phyloP scores from a whole-genome alignment of 352 stramenopile species.

The Phytophthora ramorum region DNA sequence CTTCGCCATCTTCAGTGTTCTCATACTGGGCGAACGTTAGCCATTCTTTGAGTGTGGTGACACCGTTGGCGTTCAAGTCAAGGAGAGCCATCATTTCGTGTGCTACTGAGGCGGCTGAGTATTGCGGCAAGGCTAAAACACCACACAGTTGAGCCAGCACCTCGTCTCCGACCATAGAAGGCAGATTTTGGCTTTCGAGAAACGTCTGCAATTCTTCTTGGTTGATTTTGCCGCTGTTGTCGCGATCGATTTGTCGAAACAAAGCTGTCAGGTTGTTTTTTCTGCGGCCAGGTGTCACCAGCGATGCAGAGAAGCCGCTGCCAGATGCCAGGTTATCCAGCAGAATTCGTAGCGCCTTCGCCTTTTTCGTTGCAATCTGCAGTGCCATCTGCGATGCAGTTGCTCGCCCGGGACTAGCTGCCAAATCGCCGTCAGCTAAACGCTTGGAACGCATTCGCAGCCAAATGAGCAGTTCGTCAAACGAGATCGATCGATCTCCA shows the following conservation, averaged over 20 bases:
- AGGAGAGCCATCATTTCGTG: slow-evolving; percentile 48
- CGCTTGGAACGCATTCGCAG: slow-evolving; percentile 45
- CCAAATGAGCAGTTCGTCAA: slow-evolving; percentile 76
- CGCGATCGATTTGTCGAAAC: slow-evolving; percentile 57
- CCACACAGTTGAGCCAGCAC: slow-evolving; percentile 26
- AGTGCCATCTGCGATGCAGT: slow-evolving; percentile 3
- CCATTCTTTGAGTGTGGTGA: slow-evolving; percentile 65
- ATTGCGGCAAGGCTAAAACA: slow-evolving; percentile 10
- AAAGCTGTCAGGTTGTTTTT: slow-evolving; percentile 33
- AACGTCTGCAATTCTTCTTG: slow-evolving; percentile 58
- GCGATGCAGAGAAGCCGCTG: background rate
- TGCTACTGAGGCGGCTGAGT: slow-evolving; percentile 23
- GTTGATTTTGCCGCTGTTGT: slow-evolving; percentile 66
- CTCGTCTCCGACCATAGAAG: slow-evolving; percentile 11
- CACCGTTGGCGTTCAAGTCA: slow-evolving; percentile 62
- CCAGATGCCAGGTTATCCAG: slow-evolving; percentile 25
- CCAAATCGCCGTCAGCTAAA: background rate
- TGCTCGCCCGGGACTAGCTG: background rate
- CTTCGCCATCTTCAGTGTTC: background rate
- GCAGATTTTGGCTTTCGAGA: slow-evolving; percentile 31
- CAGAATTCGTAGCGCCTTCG: slow-evolving; percentile 24
- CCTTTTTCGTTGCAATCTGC: slow-evolving; percentile 22
- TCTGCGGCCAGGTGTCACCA: background rate
- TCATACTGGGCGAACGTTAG: slow-evolving; percentile 44
- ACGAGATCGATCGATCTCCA: slow-evolving; percentile 61